Conservation (phyloP, 2,329 filamentous ascomycete genomes). For the Aspergillus pseudonomiae region DNA sequence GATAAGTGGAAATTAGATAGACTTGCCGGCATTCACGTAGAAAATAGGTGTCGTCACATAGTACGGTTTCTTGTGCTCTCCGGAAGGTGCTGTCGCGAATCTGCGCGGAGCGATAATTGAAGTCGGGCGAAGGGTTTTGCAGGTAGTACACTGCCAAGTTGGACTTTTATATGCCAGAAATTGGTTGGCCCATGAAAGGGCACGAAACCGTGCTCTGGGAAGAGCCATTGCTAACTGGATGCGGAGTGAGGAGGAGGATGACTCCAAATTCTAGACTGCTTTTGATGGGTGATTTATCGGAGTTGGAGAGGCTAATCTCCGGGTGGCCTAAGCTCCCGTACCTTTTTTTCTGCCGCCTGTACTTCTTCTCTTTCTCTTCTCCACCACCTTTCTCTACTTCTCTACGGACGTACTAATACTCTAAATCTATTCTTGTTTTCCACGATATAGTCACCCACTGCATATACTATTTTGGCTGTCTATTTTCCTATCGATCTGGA, state of each 20-base stretch:
- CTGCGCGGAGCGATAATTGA: constrained; percentile 27
- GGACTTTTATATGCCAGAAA: constrained; percentile 25
- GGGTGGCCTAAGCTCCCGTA: constrained; percentile 42
- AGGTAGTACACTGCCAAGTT: constrained; percentile 36
- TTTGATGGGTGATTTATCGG: constrained; percentile 30
- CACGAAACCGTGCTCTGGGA: constrained; percentile 31
- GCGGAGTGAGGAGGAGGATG: constrained; percentile 12
- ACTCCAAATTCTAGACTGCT: constrained; percentile 6
- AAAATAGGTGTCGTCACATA: constrained; percentile 98
- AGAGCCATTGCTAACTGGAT: constrained; percentile 29
- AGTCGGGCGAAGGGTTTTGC: constrained; percentile 26
- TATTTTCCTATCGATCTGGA: background rate
- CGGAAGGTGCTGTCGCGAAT: constrained; percentile 32
- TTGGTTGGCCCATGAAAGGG: constrained; percentile 34
- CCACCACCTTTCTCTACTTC: background rate
- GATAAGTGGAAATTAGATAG: background rate
- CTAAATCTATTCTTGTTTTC: background rate
- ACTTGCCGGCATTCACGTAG: constrained; percentile 88
- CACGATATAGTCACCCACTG: background rate
- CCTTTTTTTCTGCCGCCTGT: constrained; percentile 24
- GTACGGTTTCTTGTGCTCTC: constrained; percentile 69
- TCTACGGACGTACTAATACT: background rate
- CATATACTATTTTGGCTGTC: background rate
- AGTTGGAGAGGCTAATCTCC: constrained; percentile 27
- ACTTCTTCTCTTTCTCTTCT: constrained; percentile 7